Conservation (phyloP, 1,284 basidiomycete species). For the Exobasidium cylindrosporum region DNA sequence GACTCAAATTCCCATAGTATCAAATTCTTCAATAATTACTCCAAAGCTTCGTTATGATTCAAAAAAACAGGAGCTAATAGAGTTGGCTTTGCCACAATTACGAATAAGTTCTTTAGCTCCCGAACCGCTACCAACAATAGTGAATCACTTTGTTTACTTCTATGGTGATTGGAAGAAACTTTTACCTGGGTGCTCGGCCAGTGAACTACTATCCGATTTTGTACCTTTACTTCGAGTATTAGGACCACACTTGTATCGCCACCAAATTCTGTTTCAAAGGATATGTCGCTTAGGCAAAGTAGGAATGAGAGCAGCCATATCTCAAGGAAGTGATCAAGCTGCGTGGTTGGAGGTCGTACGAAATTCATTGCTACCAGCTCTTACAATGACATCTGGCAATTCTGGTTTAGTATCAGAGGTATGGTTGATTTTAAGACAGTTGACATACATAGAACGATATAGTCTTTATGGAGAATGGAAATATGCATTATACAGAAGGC, state of each 20-base stretch:
- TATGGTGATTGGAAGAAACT: slow-evolving; percentile 38
- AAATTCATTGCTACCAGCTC: slow-evolving; percentile 76
- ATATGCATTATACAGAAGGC: slow-evolving; percentile 61
- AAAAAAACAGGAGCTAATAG: slow-evolving; percentile 21
- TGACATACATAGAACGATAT: slow-evolving; percentile 78
- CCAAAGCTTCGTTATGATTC: slow-evolving; percentile 50
- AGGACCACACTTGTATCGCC: slow-evolving; percentile 36
- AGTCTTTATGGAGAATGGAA: slow-evolving; percentile 95
- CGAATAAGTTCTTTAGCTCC: slow-evolving; percentile 37
- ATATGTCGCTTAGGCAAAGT: slow-evolving; percentile 34
- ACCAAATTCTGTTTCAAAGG: slow-evolving; percentile 41
- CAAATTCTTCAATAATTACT: not conserved
- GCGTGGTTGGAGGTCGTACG: slow-evolving; percentile 79
- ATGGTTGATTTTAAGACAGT: slow-evolving; percentile 67
- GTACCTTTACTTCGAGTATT: slow-evolving; percentile 48
- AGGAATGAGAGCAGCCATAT: slow-evolving; percentile 16
- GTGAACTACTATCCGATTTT: slow-evolving; percentile 29
- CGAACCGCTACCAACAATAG: slow-evolving; percentile 33
- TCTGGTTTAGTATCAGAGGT: slow-evolving; percentile 62
- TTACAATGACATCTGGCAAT: slow-evolving; percentile 73
- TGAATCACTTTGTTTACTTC: slow-evolving; percentile 41
- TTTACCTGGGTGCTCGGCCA: slow-evolving; percentile 27
- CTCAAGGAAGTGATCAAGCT: slow-evolving; percentile 1
- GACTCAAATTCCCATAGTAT: slow-evolving; percentile 60
- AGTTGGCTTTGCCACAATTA: slow-evolving; percentile 20